Percentiles rank a stretch among this genome's conserved stretches.
Conservation (phyloP, 208 protist genomes). For the Wallacemonas sp. region DNA sequence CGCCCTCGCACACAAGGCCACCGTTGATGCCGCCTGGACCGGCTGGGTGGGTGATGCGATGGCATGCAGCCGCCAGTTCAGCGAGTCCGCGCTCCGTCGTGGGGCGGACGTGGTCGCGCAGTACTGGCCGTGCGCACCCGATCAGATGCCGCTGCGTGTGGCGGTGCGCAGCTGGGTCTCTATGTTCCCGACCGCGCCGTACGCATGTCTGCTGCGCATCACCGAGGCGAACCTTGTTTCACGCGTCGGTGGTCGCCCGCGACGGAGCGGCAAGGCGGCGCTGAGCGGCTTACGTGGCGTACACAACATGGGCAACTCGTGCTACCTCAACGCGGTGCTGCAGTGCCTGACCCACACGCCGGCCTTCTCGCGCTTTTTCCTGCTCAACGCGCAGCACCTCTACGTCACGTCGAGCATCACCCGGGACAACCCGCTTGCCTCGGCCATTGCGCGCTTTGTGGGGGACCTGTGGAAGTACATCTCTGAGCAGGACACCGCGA, state of each 20-base stretch:
- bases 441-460: not conserved
- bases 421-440: conserved; percentile 3
- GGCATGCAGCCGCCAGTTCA: not conserved
- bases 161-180: conserved; percentile 14
- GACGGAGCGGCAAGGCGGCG: not conserved
- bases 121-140: conserved; percentile 1
- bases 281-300: conserved; percentile 17
- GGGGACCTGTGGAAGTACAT: not conserved
- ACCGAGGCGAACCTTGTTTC: not conserved
- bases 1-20: not conserved
- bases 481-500: not conserved
- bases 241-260: not conserved
- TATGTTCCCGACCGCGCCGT: conserved; percentile 16
- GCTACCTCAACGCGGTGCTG: conserved; percentile 29
- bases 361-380: conserved; percentile 18
- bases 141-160: not conserved
- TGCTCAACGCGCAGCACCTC: not conserved
- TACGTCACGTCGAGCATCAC: not conserved
- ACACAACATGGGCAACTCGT: conserved; percentile 30
- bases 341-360: conserved; percentile 29
- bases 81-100: not conserved
- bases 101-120: not conserved
- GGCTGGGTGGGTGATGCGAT: not conserved
- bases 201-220: not conserved
- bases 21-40: not conserved